Percentiles rank a stretch among this genome's conserved stretches.
phyloP scores from a whole-genome alignment of 768 basidiomycete genomes.

The Amyloporia xantha region DNA sequence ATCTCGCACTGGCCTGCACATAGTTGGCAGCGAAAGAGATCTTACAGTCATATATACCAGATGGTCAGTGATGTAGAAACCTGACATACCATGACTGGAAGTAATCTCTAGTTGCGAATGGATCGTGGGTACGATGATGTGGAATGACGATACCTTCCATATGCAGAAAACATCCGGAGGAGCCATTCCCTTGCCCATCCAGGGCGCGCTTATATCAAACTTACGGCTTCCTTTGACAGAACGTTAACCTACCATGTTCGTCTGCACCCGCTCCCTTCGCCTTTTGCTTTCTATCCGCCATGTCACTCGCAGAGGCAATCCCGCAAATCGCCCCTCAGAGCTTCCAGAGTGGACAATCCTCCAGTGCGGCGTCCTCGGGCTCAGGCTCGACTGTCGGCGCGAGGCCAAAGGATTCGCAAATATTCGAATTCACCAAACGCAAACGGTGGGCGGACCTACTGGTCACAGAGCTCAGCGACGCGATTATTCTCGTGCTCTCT shows the following conservation, averaged over 20 bases:
- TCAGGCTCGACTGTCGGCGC: not conserved
- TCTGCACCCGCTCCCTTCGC: not conserved
- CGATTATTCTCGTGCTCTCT: conserved; percentile 63
- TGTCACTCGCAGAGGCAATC: conserved; percentile 6
- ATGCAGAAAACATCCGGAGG: no score
- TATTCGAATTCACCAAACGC: conserved; percentile 80
- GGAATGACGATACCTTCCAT: no score
- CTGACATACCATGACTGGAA: no score
- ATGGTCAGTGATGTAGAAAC: no score
- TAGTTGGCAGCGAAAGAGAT: no score
- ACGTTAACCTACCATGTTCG: not conserved
- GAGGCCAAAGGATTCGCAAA: conserved; percentile 11
- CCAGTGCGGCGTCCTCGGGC: not conserved
- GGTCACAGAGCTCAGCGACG: conserved; percentile 69
- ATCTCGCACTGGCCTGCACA: no score
- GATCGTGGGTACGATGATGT: no score
- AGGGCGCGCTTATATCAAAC: no score
- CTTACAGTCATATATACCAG: no score
- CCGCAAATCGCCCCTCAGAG: not conserved
- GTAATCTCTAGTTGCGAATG: no score
- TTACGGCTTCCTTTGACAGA: no score
- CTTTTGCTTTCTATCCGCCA: not conserved
- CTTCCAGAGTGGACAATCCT: not conserved
- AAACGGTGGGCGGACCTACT: conserved; percentile 85
- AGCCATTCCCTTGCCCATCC: no score